Evolutionary conservation across 148 eudicot species (phyloP), one percentile per base, ranked within the genome.

Genomic region (Salicornia ramosissima): DNA sequence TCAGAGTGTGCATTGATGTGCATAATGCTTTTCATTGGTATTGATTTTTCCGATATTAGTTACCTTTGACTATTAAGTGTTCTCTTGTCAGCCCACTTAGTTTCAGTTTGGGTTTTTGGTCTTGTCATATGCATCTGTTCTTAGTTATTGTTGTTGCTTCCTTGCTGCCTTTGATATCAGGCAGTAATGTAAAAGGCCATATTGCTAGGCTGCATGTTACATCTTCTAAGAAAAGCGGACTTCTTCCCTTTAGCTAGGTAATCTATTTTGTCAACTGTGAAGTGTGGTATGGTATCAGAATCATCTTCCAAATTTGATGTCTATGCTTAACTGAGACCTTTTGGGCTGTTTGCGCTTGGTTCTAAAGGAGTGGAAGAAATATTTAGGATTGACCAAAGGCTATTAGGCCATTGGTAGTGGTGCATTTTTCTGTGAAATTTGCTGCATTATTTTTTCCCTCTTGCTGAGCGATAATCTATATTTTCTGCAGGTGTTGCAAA

Each of bases 401-500:
- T 28, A 6, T 56, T 28, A 56, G 34, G 34, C 31, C n/a, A 28
- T 15, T 15, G 18, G 19, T 28, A 31, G 63, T 58, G 63, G 4
- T 58, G 6, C 0, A 31, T 58, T 30, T 29, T 58, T 2, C 13
- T 40, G 22, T 14, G 6, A 2, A 2, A 6, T 31, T 52, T 34
- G 33, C 21, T 51, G 54, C 30, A 47, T 36, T 36, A 49, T 13
- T 55, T 14, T 4, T 54, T 16, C 55, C 9, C 43, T 51, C 26
- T 55, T 29, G 13, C 26, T 46, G 39, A 65, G 40, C 30, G 24
- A 14, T 43, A 10, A 50, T 15, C 36, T 19, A 2, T 57, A 30
- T 72, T 65, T 77, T 50, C 64, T 74, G 59, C 71, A 94, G 98
- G 84, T 94, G 98, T 77, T 94, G 98, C 86, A 94, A 87, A 75